These are phyloP conservation scores for Epichloe coenophiala DNA, from an alignment of 2,329 filamentous ascomycete species.

Conservation along the genomic window DNA sequence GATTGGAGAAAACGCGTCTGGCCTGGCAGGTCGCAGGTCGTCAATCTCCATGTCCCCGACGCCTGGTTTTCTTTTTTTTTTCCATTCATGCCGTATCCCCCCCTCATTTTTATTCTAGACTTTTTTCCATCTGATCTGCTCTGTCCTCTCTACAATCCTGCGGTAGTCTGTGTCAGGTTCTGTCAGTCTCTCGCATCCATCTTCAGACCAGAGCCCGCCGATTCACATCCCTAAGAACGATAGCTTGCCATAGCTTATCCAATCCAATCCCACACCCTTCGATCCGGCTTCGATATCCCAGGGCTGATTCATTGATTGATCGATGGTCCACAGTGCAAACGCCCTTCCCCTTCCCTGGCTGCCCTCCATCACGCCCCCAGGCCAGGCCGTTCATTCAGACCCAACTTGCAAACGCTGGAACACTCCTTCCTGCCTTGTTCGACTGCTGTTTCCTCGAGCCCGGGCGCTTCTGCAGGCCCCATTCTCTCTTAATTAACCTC, in stretches of 20 bases:
- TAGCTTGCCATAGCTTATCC: no score
- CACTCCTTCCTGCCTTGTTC: background rate
- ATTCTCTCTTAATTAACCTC: background rate
- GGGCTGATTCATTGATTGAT: background rate
- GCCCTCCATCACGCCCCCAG: background rate
- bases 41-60: no score
- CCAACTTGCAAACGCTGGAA: background rate
- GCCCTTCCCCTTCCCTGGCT: background rate
- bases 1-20: no score
- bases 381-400: background rate
- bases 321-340: no score
- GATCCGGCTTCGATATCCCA: background rate
- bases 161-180: background rate
- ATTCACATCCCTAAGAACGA: background rate
- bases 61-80: no score
- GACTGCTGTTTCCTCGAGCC: background rate
- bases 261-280: no score
- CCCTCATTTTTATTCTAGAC: no score
- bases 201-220: background rate
- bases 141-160: background rate
- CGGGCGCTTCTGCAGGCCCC: background rate
- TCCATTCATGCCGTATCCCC: no score
- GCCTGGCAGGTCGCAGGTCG: no score
- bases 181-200: background rate
- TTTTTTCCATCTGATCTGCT: no score